These are phyloP conservation scores for Metarhizium humberi DNA, from an alignment of 2,329 filamentous ascomycete species.

Conservation along the genomic window DNA sequence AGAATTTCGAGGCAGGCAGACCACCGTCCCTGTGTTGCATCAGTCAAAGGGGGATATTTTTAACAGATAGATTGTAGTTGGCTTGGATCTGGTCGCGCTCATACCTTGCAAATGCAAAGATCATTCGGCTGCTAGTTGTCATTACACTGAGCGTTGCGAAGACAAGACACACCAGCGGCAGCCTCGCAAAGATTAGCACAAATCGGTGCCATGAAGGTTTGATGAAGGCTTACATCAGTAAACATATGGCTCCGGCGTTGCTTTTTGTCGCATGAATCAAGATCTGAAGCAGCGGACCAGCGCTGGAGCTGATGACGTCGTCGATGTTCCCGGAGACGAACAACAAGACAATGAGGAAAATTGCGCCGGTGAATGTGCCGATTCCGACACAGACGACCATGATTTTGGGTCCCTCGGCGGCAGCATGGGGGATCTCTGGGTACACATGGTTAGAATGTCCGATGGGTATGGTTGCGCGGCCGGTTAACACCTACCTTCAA, in stretches of 20 bases:
- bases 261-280: constrained; percentile 52
- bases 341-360: constrained; percentile 53
- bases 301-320: constrained; percentile 42
- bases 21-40: constrained; percentile 42
- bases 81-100: neutral
- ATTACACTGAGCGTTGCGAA: constrained; percentile 56
- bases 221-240: constrained; percentile 44
- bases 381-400: constrained; percentile 51
- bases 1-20: constrained; percentile 50
- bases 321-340: constrained; percentile 53
- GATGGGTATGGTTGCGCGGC: too few species aligned
- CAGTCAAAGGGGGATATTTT: too few species aligned
- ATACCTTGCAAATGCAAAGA: constrained; percentile 49
- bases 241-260: constrained; percentile 51
- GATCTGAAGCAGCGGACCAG: constrained; percentile 53
- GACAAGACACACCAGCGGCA: constrained; percentile 53
- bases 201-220: neutral
- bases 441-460: neutral
- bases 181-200: constrained; percentile 4
- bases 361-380: constrained; percentile 51
- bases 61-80: too few species aligned
- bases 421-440: constrained; percentile 21
- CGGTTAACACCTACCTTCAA: constrained; percentile 13
- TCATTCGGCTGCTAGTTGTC: constrained; percentile 58
- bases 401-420: constrained; percentile 21